A percentile compares a stretch with the other conserved stretches of the same genome.
Evolutionary conservation across 2,329 filamentous ascomycete genomes (phyloP).

Genomic region (Leptographium wingfieldii): DNA sequence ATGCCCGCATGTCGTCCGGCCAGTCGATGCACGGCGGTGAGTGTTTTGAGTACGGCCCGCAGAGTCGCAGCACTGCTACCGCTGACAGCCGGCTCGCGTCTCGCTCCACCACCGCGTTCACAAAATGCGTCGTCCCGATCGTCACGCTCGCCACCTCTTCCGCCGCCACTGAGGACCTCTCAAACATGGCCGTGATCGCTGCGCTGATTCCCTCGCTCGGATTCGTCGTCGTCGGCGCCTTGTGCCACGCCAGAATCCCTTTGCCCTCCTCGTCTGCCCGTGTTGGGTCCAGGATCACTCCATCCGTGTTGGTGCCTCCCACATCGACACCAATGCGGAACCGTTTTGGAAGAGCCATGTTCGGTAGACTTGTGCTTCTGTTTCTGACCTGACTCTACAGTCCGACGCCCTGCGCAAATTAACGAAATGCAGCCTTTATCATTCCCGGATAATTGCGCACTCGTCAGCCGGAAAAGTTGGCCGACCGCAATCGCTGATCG

Average conservation of each 20-base stretch:
- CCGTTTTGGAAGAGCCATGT: background rate
- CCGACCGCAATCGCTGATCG: too few species aligned
- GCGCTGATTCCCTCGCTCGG: conserved; percentile 10
- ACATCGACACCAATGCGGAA: background rate
- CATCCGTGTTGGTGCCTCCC: conserved; percentile 37
- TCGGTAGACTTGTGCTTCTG: conserved; percentile 8
- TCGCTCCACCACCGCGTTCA: conserved; percentile 14
- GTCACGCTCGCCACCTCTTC: conserved; percentile 9
- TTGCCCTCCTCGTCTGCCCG: conserved; percentile 18
- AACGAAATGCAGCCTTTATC: background rate
- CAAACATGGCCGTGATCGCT: conserved; percentile 9
- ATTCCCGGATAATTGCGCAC: too few species aligned
- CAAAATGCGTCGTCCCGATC: conserved; percentile 15
- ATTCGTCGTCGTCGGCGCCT: conserved; percentile 5
- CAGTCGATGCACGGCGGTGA: conserved; percentile 40
- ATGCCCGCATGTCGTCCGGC: conserved; percentile 32
- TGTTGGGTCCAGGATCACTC: conserved; percentile 33
- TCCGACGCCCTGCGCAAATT: too few species aligned
- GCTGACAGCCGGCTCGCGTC: conserved; percentile 13
- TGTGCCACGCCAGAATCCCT: conserved; percentile 11
- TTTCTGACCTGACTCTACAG: too few species aligned
- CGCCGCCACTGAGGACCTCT: background rate
- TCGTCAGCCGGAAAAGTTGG: too few species aligned
- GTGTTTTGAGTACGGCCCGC: conserved; percentile 37
- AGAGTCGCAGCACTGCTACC: conserved; percentile 22